Evolutionary conservation across 176 grass and related monocot genomes (phyloP), one percentile per base, ranked within the genome.

Genomic region (Oryza nivara): DNA sequence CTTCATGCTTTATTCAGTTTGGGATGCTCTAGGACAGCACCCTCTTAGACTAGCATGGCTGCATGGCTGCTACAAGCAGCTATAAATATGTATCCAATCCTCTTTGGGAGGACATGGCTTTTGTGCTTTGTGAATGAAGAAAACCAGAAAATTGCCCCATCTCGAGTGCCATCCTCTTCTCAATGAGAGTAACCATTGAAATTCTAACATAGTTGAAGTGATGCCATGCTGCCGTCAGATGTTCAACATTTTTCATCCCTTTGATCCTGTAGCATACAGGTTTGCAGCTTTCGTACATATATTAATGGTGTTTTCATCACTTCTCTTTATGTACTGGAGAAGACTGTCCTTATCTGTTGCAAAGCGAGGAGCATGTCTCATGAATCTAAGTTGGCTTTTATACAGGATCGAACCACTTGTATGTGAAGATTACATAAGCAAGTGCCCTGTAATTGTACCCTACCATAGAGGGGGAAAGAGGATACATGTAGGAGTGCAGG

Each of bases 191-290:
- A n/a, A n/a, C n/a, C n/a, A n/a, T n/a, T n/a, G n/a, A n/a, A n/a
- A n/a, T n/a, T n/a, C n/a, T n/a, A 23, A 23, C 23, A 89, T 96
- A 83, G 85, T 88, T 68, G 96, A 96, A 92, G 91, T 94, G 78
- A 96, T 98, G 88, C 93, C 96, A 78, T 93, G 89, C 81, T 98
- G 91, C 81, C 67, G 86, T 58, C 93, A 95, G 83, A 92, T 98
- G 96, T 94, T 98, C 83, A 98, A 98, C 70, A 74, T 98, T 84
- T 98, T 98, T 74, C 96, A 98, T 90, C 96, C 96, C 69, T 98
- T 88, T 87, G 96, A 98, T 89, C 96, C 96, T 78, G 93, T 98
- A 80, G 96, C 96, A 83, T 98, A 95, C 69, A 92, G 93, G 96
- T 98, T 78, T 78, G 81, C 68, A 72, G 65, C n/a, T 68, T 65